Evolutionary conservation across 805 yeast species (phyloP).

Genomic region (Ogataea sp.): DNA sequence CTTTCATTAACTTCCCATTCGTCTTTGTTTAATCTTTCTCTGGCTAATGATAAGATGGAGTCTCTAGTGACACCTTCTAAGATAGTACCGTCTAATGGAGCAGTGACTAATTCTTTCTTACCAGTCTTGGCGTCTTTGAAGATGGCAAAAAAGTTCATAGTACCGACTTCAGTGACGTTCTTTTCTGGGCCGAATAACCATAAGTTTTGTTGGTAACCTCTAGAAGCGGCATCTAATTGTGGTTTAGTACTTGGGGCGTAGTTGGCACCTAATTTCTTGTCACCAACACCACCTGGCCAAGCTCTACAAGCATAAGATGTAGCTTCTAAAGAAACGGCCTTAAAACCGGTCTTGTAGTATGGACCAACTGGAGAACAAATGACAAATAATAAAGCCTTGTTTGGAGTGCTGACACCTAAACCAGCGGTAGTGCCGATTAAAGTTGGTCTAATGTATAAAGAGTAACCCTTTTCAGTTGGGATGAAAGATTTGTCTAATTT

Average conservation of each 20-base stretch:
- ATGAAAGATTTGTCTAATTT: slow-evolving; percentile 69
- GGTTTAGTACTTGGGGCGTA: slow-evolving; percentile 95
- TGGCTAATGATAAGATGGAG: slow-evolving; percentile 70
- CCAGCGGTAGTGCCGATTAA: slow-evolving; percentile 88
- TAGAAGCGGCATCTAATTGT: slow-evolving; percentile 78
- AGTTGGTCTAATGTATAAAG: slow-evolving; percentile 90
- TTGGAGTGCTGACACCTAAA: slow-evolving; percentile 81
- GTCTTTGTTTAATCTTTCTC: slow-evolving; percentile 60
- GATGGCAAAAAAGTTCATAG: slow-evolving; percentile 91
- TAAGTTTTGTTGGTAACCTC: slow-evolving; percentile 93
- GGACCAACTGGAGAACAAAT: slow-evolving; percentile 97
- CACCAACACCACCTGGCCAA: slow-evolving; percentile 99
- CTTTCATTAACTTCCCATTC: slow-evolving; percentile 87
- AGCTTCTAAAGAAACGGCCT: slow-evolving; percentile 90
- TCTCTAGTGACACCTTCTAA: slow-evolving; percentile 96
- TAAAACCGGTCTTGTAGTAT: slow-evolving; percentile 90
- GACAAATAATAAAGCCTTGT: slow-evolving; percentile 72
- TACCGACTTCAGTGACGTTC: slow-evolving; percentile 91
- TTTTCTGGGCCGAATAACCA: slow-evolving; percentile 93
- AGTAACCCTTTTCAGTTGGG: slow-evolving; percentile 82
- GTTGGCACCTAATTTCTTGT: slow-evolving; percentile 94
- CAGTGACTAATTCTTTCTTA: slow-evolving; percentile 86
- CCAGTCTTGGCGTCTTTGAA: slow-evolving; percentile 71
- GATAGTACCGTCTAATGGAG: slow-evolving; percentile 96
- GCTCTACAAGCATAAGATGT: slow-evolving; percentile 96